Evolutionary conservation across 208 protist species (phyloP).

Genomic region (Trypanosoma melophagium): DNA sequence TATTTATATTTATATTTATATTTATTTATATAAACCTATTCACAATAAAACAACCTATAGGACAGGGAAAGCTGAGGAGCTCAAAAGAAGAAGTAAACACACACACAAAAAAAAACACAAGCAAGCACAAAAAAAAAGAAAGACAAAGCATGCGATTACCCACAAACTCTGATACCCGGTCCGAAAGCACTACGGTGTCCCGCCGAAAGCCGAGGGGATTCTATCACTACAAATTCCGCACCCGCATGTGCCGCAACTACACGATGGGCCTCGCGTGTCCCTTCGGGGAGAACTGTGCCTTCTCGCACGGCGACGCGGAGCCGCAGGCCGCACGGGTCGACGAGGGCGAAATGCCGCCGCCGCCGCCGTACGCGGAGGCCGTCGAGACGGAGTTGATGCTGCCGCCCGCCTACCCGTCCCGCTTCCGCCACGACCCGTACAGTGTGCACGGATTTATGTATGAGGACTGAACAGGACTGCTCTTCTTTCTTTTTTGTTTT

Average conservation of each 20-base stretch:
- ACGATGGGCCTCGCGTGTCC: constrained; percentile 60
- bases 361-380: constrained; percentile 67
- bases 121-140: too few relatives aligned
- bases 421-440: constrained; percentile 89
- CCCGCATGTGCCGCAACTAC: constrained; percentile 88
- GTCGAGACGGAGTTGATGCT: constrained; percentile 46
- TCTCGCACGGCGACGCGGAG: constrained; percentile 74
- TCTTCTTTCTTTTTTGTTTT: too few relatives aligned
- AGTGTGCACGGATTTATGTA: constrained; percentile 58
- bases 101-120: too few relatives aligned
- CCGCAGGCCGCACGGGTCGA: constrained; percentile 22
- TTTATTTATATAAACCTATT: too few relatives aligned
- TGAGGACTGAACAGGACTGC: constrained; percentile 44
- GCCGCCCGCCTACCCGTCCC: constrained; percentile 73
- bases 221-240: constrained; percentile 91
- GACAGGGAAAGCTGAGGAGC: too few relatives aligned
- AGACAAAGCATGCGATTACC: too few relatives aligned
- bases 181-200: too few relatives aligned
- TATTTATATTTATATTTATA: too few relatives aligned
- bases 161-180: too few relatives aligned
- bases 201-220: too few relatives aligned
- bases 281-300: constrained; percentile 84
- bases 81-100: too few relatives aligned
- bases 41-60: too few relatives aligned
- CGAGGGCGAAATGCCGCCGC: constrained; percentile 35